Evolutionary conservation across 1,139 yeast genomes (phyloP).

Genomic region (Hyphopichia khmerensis): DNA sequence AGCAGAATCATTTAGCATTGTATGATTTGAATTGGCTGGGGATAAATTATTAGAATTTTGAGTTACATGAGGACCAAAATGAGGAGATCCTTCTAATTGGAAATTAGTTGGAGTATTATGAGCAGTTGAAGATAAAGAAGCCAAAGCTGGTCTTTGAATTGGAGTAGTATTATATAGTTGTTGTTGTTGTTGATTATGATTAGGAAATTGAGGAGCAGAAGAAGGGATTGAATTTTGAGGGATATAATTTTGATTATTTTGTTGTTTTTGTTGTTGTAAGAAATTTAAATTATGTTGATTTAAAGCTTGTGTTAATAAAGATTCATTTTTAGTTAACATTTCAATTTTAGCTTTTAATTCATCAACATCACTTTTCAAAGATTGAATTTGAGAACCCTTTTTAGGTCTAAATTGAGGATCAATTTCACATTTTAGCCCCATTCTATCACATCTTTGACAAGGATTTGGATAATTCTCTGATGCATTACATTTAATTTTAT

Average conservation of each 20-base stretch:
- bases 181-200: conserved; percentile 9
- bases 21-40: neutral
- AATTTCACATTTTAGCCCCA: conserved; percentile 80
- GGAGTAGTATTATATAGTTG: conserved; percentile 9
- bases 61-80: neutral
- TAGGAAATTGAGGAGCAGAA: neutral
- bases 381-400: conserved; percentile 87
- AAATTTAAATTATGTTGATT: conserved; percentile 42
- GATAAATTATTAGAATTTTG: neutral
- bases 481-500: conserved; percentile 91
- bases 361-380: conserved; percentile 79
- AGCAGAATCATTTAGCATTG: conserved; percentile 7
- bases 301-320: conserved; percentile 62
- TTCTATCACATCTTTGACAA: conserved; percentile 77
- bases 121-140: conserved; percentile 3
- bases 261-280: conserved; percentile 21
- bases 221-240: neutral
- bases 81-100: conserved; percentile 10
- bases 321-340: conserved; percentile 68
- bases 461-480: conserved; percentile 80
- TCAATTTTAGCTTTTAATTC: conserved; percentile 78
- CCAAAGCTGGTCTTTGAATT: conserved; percentile 7
- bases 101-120: conserved; percentile 13
- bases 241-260: too few relatives aligned
- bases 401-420: conserved; percentile 92